These are phyloP conservation scores for Cyclotella sp. DNA, from an alignment of 108 stramenopile genomes.

Conservation along the genomic window DNA sequence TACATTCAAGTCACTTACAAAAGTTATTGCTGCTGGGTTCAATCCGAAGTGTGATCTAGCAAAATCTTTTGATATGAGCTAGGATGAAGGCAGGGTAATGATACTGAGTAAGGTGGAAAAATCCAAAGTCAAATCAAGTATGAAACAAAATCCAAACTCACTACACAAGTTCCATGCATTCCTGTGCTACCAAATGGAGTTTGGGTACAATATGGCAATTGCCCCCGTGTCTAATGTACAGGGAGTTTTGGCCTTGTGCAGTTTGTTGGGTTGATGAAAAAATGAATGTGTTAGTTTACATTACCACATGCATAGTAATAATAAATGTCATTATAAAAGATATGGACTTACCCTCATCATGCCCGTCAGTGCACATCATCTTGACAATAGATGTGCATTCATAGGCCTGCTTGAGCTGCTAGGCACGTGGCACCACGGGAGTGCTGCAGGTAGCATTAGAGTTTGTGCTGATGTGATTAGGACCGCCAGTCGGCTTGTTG, in stretches of 20 bases:
- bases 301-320: neutral
- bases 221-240: neutral
- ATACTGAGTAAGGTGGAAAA: slow-evolving; percentile 13
- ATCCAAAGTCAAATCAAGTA: neutral
- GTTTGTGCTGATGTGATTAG: too few species aligned
- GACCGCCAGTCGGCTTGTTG: too few species aligned
- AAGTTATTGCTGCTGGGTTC: slow-evolving; percentile 10
- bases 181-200: slow-evolving; percentile 7
- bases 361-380: too few species aligned
- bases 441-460: too few species aligned
- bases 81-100: slow-evolving; percentile 11
- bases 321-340: too few species aligned
- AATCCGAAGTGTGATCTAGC: neutral
- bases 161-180: slow-evolving; percentile 4
- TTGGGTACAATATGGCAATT: slow-evolving; percentile 3
- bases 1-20: neutral
- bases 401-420: too few species aligned
- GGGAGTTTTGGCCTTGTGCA: neutral
- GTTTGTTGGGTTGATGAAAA: neutral
- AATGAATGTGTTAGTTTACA: neutral
- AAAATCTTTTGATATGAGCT: neutral
- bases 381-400: too few species aligned
- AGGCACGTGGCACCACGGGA: too few species aligned
- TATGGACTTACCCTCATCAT: too few species aligned
- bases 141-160: neutral